Conservation (phyloP, 345 rosid species). For the Passiflora organensis region DNA sequence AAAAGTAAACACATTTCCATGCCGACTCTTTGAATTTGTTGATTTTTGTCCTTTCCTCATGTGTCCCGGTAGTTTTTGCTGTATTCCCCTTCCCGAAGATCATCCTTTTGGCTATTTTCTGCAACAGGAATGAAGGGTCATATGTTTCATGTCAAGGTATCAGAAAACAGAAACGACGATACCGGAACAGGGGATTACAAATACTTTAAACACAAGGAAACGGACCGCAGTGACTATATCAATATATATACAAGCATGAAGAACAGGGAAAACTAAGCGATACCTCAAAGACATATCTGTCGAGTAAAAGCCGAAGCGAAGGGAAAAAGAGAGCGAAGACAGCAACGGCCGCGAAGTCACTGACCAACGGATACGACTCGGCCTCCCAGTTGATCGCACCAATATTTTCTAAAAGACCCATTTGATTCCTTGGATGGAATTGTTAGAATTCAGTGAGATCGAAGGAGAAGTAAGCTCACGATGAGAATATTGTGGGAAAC, state of each 20-base stretch:
- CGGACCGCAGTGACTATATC: background rate
- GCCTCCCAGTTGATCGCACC: slow-evolving; percentile 31
- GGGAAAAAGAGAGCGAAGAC: slow-evolving; percentile 37
- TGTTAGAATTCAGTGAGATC: background rate
- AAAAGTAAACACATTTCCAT: slow-evolving; percentile 83
- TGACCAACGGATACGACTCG: slow-evolving; percentile 34
- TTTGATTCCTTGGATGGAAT: background rate
- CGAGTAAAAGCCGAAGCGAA: slow-evolving; percentile 32
- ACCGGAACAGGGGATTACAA: too few relatives aligned
- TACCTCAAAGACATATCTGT: slow-evolving; percentile 44
- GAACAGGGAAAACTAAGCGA: background rate
- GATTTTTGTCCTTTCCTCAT: slow-evolving; percentile 47
- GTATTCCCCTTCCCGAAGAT: slow-evolving; percentile 47
- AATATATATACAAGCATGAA: background rate
- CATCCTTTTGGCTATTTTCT: slow-evolving; percentile 54
- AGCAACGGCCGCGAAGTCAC: slow-evolving; percentile 31
- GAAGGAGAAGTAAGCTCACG: background rate
- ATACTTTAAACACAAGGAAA: background rate
- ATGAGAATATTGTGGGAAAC: background rate
- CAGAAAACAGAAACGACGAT: background rate
- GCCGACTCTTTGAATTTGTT: slow-evolving; percentile 94
- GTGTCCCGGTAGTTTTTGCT: slow-evolving; percentile 17
- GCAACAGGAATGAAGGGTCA: slow-evolving; percentile 18
- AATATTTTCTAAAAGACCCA: slow-evolving; percentile 13
- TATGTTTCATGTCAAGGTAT: background rate